These are phyloP conservation scores for Suillus ampliporus DNA, from an alignment of 768 basidiomycete species.

Conservation along the genomic window DNA sequence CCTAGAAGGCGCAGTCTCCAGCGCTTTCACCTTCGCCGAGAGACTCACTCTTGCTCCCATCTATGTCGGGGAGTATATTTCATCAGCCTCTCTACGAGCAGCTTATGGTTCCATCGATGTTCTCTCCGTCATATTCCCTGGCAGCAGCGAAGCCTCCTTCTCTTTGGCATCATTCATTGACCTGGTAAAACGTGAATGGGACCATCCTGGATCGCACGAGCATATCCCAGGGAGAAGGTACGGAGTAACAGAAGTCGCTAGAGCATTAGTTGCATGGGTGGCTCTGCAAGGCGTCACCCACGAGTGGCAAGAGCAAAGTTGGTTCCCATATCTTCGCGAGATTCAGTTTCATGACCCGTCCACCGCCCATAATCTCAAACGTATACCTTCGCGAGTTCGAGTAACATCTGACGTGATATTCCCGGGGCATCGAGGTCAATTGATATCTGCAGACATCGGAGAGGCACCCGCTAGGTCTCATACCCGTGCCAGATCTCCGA, in stretches of 20 bases:
- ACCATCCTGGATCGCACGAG: slow-evolving; percentile 54
- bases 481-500: slow-evolving; percentile 37
- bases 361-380: slow-evolving; percentile 37
- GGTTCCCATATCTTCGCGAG: slow-evolving; percentile 70
- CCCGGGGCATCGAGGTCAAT: slow-evolving; percentile 69
- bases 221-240: slow-evolving; percentile 64
- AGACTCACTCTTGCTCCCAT: slow-evolving; percentile 77
- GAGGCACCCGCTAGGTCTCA: slow-evolving; percentile 47
- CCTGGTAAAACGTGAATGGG: slow-evolving; percentile 82
- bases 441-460: slow-evolving; percentile 85
- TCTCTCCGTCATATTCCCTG: slow-evolving; percentile 73
- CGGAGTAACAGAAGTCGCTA: slow-evolving; percentile 67
- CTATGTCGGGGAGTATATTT: slow-evolving; percentile 75
- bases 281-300: slow-evolving; percentile 82
- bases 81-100: slow-evolving; percentile 74
- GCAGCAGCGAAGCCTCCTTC: slow-evolving; percentile 80
- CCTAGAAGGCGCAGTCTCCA: slow-evolving; percentile 62
- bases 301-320: slow-evolving; percentile 76
- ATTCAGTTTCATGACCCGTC: slow-evolving; percentile 61
- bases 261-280: slow-evolving; percentile 80
- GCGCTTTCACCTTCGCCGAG: slow-evolving; percentile 69
- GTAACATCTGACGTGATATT: slow-evolving; percentile 77
- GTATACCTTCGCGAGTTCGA: slow-evolving; percentile 59
- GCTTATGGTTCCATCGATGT: slow-evolving; percentile 79
- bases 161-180: slow-evolving; percentile 80